Conservation (phyloP, 202 grass and related monocot species). For the Zizania palustris region DNA sequence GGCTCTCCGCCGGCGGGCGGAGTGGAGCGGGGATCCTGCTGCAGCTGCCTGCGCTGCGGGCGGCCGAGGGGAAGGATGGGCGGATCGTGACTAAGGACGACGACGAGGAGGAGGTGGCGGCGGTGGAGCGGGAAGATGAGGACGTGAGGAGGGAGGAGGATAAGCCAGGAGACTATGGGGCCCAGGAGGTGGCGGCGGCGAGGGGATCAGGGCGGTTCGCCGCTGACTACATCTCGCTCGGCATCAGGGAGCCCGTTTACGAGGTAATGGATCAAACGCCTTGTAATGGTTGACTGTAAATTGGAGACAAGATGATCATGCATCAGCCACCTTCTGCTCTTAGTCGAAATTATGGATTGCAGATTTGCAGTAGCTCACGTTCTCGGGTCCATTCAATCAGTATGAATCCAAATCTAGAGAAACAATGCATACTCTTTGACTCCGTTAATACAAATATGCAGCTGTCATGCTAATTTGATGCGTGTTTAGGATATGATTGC, state of each 20-base stretch:
- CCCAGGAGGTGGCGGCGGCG: neutral
- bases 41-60: slow-evolving; percentile 21
- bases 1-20: slow-evolving; percentile 25
- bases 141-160: slow-evolving; percentile 23
- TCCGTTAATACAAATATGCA: slow-evolving; percentile 13
- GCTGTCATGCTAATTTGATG: neutral
- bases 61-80: slow-evolving; percentile 41
- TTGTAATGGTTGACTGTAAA: neutral
- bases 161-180: neutral
- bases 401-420: neutral
- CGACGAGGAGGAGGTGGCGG: slow-evolving; percentile 35
- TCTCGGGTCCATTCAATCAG: neutral
- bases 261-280: slow-evolving; percentile 50
- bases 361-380: neutral
- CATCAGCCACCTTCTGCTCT: neutral
- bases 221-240: slow-evolving; percentile 75
- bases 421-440: neutral
- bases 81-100: slow-evolving; percentile 41
- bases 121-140: slow-evolving; percentile 21
- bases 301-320: neutral
- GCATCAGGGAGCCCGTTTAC: slow-evolving; percentile 86
- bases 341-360: neutral
- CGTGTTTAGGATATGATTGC: neutral
- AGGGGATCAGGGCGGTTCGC: slow-evolving; percentile 41
- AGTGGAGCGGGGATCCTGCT: slow-evolving; percentile 29